These are phyloP conservation scores for Tribonema minus DNA, from an alignment of 108 stramenopile genomes.

Conservation along the genomic window DNA sequence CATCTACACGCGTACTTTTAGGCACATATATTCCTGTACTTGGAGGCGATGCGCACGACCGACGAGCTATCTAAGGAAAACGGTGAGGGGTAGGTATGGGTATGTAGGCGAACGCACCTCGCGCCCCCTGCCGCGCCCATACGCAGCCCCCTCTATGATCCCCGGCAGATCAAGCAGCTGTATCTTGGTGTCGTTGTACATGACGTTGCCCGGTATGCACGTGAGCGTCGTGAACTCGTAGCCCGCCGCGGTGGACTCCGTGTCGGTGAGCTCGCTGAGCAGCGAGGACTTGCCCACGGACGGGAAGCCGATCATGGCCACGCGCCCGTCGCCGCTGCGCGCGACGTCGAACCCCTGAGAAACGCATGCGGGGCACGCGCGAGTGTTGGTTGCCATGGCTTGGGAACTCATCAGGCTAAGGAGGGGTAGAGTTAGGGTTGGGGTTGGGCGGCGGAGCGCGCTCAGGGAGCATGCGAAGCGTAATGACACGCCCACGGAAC, in stretches of 20 bases:
- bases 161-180: constrained; percentile 97
- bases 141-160: constrained; percentile 98
- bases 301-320: constrained; percentile 93
- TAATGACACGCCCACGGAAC: too few species aligned
- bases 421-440: too few species aligned
- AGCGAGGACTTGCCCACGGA: constrained; percentile 90
- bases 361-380: constrained; percentile 1
- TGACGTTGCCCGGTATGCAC: constrained; percentile 86
- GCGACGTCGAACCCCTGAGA: constrained; percentile 86
- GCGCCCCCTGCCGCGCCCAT: constrained; percentile 91
- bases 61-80: neutral
- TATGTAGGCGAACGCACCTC: too few species aligned
- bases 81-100: neutral
- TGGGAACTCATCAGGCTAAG: too few species aligned
- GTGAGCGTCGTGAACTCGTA: constrained; percentile 93
- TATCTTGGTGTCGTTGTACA: constrained; percentile 70
- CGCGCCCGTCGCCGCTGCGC: constrained; percentile 88
- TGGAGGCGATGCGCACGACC: too few species aligned
- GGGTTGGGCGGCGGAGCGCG: neutral
- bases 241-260: constrained; percentile 84
- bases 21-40: too few species aligned
- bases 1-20: too few species aligned
- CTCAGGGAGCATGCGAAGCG: too few species aligned
- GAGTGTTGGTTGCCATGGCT: neutral
- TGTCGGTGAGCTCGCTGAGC: constrained; percentile 79